Evolutionary conservation across 2,329 filamentous ascomycete species (phyloP).

Genomic region (Paracoccidioides brasiliensis): DNA sequence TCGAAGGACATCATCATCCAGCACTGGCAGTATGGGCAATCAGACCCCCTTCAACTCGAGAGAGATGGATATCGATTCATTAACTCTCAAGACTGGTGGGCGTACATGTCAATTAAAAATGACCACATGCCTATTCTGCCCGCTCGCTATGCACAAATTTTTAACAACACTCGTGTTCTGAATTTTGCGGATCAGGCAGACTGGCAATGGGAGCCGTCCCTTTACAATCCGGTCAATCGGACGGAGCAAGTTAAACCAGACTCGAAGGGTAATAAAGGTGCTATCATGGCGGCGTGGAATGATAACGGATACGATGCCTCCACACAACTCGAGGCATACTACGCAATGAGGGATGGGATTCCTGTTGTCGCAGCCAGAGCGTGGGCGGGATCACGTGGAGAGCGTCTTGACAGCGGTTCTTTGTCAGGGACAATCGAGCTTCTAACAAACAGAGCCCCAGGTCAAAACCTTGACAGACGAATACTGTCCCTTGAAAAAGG

Average conservation of each 20-base stretch:
- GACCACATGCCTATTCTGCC: slow-evolving; percentile 41
- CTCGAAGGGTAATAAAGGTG: slow-evolving; percentile 33
- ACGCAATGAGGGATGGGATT: slow-evolving; percentile 38
- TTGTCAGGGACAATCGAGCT: slow-evolving; percentile 30
- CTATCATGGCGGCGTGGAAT: slow-evolving; percentile 42
- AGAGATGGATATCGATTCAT: slow-evolving; percentile 37
- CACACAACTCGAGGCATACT: slow-evolving; percentile 40
- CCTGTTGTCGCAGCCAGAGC: slow-evolving; percentile 41
- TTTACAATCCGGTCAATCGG: slow-evolving; percentile 39
- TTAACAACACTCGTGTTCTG: slow-evolving; percentile 38
- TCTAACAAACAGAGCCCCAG: slow-evolving; percentile 33
- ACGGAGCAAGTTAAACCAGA: slow-evolving; percentile 34
- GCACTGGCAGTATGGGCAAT: slow-evolving; percentile 45
- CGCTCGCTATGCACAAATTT: slow-evolving; percentile 33
- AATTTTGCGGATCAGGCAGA: slow-evolving; percentile 35
- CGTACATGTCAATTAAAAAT: slow-evolving; percentile 44
- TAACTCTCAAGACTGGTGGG: slow-evolving; percentile 44
- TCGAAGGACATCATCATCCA: slow-evolving; percentile 38
- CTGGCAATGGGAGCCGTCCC: slow-evolving; percentile 36
- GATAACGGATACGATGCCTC: slow-evolving; percentile 42
- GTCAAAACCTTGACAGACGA: slow-evolving; percentile 38
- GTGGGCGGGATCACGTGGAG: slow-evolving; percentile 39
- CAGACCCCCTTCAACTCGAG: slow-evolving; percentile 36
- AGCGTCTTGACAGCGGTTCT: slow-evolving; percentile 26
- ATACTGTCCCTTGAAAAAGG: slow-evolving; percentile 25